phyloP scores from a whole-genome alignment of 2,329 filamentous ascomycete genomes.

The Alternaria burnsii region DNA sequence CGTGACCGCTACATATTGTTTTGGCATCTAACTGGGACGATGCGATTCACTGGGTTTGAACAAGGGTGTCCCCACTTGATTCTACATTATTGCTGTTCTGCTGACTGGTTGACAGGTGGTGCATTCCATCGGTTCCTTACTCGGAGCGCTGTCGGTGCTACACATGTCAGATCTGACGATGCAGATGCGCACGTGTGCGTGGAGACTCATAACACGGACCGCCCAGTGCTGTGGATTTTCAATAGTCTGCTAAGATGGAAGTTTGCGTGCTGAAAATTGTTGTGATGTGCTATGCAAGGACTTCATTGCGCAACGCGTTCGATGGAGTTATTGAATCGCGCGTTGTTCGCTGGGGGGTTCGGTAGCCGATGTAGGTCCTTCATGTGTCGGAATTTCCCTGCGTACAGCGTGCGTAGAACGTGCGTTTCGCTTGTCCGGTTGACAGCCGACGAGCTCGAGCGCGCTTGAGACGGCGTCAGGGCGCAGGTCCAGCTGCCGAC shows the following conservation, averaged over 20 bases:
- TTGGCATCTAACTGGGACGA: not conserved
- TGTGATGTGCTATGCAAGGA: not conserved
- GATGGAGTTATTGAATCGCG: not conserved
- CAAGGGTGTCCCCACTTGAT: not conserved
- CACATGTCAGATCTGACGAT: conserved; percentile 1
- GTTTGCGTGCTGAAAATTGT: not conserved
- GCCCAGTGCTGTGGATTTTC: not conserved
- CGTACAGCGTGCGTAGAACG: not conserved
- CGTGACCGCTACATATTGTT: not conserved
- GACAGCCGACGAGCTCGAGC: not conserved
- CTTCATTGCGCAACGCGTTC: not conserved
- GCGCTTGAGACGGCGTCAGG: not conserved
- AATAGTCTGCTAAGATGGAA: not conserved
- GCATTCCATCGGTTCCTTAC: not conserved
- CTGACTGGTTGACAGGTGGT: not conserved
- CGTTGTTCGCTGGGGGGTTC: not conserved
- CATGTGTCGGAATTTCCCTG: not conserved
- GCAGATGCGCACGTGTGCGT: not conserved
- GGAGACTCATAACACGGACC: not conserved
- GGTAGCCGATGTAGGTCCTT: conserved; percentile 6
- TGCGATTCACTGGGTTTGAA: not conserved
- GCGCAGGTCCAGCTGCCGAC: not conserved
- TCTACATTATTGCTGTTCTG: not conserved
- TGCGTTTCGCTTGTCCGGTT: conserved; percentile 1
- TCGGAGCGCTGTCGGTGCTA: not conserved